A percentile compares a stretch with the other conserved stretches of the same genome.
Evolutionary conservation across 208 protist genomes (phyloP).

Genomic region (Crithidia sp.): DNA sequence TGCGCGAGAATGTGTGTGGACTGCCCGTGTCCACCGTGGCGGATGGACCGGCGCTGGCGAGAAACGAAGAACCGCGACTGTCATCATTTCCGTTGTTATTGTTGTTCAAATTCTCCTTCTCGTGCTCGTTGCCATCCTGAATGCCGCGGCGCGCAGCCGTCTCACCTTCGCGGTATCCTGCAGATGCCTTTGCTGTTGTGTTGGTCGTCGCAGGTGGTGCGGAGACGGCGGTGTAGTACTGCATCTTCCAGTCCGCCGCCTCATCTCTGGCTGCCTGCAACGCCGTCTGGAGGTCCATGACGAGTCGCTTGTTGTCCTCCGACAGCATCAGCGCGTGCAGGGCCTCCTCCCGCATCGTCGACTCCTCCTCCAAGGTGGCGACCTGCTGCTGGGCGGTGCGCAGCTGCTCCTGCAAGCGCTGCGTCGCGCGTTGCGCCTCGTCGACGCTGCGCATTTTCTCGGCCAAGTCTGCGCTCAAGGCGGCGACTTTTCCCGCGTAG

Average conservation of each 20-base stretch:
- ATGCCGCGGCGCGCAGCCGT: no score
- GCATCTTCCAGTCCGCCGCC: constrained; percentile 52
- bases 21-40: background rate
- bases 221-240: constrained; percentile 33
- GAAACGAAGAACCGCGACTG: no score
- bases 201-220: background rate
- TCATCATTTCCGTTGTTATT: no score
- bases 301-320: constrained; percentile 60
- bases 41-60: background rate
- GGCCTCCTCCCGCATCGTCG: constrained; percentile 64
- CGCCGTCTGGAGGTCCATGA: constrained; percentile 54
- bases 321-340: constrained; percentile 69
- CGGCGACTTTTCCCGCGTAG: constrained; percentile 44
- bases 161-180: no score
- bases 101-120: no score
- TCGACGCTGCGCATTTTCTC: constrained; percentile 40
- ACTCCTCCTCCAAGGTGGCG: constrained; percentile 59
- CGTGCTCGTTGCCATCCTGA: no score
- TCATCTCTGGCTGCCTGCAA: constrained; percentile 55
- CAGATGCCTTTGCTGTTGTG: no score
- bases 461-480: constrained; percentile 62
- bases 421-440: constrained; percentile 24
- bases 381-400: constrained; percentile 34
- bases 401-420: constrained; percentile 37
- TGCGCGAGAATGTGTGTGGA: background rate